Evolutionary conservation across 2,329 filamentous ascomycete genomes (phyloP).

Genomic region (Ascochyta koolunga): DNA sequence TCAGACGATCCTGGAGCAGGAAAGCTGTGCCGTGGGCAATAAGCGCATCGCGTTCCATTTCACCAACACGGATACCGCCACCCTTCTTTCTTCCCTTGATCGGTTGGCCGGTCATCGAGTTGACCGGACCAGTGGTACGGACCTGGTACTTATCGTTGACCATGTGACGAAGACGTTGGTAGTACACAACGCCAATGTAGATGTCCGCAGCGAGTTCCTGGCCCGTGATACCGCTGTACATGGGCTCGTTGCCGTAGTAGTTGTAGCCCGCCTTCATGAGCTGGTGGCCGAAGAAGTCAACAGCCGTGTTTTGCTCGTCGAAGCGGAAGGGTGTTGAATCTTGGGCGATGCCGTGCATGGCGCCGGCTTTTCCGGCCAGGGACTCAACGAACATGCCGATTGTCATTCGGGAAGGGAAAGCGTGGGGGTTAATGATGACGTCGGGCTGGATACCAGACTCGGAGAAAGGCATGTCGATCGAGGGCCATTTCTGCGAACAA

Average conservation of each 20-base stretch:
- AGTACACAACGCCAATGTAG: conserved; percentile 96
- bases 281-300: conserved; percentile 95
- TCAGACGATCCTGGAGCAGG: conserved; percentile 88
- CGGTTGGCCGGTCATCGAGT: conserved; percentile 88
- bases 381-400: conserved; percentile 99
- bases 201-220: conserved; percentile 94
- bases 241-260: conserved; percentile 97
- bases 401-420: conserved; percentile 99
- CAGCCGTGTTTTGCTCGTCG: conserved; percentile 87
- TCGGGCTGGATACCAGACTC: conserved; percentile 97
- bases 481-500: conserved; percentile 92
- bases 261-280: conserved; percentile 95
- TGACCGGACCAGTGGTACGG: conserved; percentile 91
- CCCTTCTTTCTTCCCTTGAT: conserved; percentile 97
- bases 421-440: conserved; percentile 98
- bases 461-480: conserved; percentile 92
- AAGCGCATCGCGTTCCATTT: conserved; percentile 97
- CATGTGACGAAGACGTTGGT: conserved; percentile 98
- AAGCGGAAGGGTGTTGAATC: conserved; percentile 96
- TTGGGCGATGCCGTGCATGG: conserved; percentile 92
- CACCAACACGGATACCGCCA: conserved; percentile 97
- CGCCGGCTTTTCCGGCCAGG: conserved; percentile 90
- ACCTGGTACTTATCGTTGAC: conserved; percentile 99
- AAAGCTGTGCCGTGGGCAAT: conserved; percentile 95
- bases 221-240: conserved; percentile 97